Evolutionary conservation across 2,329 filamentous ascomycete species (phyloP).

Genomic region (Lizonia empirigonia): DNA sequence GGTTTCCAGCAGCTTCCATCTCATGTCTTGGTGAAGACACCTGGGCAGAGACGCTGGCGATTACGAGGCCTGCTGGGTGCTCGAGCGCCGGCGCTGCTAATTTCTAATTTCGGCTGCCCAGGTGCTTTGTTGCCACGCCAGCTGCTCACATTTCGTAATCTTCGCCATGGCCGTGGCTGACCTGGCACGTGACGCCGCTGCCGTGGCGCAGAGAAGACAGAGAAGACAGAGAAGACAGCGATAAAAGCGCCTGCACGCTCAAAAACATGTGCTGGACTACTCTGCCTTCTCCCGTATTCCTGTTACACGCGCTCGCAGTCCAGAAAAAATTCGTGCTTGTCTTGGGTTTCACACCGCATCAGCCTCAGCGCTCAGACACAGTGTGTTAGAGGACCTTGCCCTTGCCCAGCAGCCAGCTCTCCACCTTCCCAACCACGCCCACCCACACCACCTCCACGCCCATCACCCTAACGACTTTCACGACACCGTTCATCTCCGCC

Average conservation of each 20-base stretch:
- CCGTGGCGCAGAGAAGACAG: conserved; percentile 14
- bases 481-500: conserved; percentile 21
- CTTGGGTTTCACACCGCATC: conserved; percentile 33
- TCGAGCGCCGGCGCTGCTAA: conserved; percentile 20
- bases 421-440: conserved; percentile 28
- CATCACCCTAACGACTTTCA: conserved; percentile 25
- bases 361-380: conserved; percentile 42
- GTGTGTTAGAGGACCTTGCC: conserved; percentile 25
- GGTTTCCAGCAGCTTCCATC: too few species aligned
- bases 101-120: conserved; percentile 20
- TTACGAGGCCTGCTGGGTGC: conserved; percentile 20
- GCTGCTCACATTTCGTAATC: conserved; percentile 12
- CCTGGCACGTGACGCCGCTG: conserved; percentile 14
- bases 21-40: conserved; percentile 8
- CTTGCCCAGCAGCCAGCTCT: conserved; percentile 19
- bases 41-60: conserved; percentile 16
- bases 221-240: neutral
- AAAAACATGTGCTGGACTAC: neutral
- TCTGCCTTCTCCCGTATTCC: neutral
- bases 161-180: conserved; percentile 21
- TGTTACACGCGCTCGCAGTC: conserved; percentile 4
- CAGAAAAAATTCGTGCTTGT: conserved; percentile 20
- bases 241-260: conserved; percentile 4
- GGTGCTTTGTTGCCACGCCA: conserved; percentile 24
- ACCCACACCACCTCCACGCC: conserved; percentile 33